Percentiles rank a stretch among this genome's conserved stretches.
These are phyloP conservation scores for Aspergillus spinulosporus DNA, from an alignment of 2,329 filamentous ascomycete genomes.

Conservation along the genomic window DNA sequence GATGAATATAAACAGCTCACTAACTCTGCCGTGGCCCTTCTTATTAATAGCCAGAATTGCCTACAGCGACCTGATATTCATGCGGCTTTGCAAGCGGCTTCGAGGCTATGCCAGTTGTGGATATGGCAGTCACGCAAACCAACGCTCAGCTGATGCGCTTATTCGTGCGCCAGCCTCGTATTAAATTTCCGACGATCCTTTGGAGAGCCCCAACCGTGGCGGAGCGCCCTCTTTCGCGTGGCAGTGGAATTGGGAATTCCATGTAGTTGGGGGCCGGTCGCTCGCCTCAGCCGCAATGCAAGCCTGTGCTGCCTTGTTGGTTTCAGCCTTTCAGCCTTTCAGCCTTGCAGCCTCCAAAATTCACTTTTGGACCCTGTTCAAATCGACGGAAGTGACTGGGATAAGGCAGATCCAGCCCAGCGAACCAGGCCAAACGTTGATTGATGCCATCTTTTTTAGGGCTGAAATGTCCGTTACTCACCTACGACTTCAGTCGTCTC, in stretches of 20 bases:
- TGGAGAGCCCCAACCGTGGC: neutral
- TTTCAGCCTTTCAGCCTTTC: neutral
- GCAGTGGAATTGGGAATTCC: neutral
- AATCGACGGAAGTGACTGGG: neutral
- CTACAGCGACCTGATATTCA: neutral
- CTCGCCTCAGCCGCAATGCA: neutral
- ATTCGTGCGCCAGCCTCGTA: constrained; percentile 1
- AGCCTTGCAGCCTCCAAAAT: neutral
- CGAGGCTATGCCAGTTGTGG: constrained; percentile 1
- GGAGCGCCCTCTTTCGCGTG: neutral
- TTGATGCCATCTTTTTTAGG: neutral
- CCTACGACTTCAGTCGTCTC: neutral
- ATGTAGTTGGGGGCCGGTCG: neutral
- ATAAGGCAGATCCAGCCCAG: neutral
- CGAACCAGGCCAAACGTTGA: neutral
- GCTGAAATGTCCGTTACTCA: neutral
- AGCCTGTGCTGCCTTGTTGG: neutral
- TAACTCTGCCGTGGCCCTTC: neutral
- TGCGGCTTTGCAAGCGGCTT: neutral
- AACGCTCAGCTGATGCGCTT: neutral
- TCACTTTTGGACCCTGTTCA: neutral
- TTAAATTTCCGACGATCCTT: neutral
- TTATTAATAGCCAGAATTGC: neutral
- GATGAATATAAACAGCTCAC: neutral
- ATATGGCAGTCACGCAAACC: neutral